Conservation (phyloP, 371 early-diverging fungal genomes). For the Rhizomucor miehei region DNA sequence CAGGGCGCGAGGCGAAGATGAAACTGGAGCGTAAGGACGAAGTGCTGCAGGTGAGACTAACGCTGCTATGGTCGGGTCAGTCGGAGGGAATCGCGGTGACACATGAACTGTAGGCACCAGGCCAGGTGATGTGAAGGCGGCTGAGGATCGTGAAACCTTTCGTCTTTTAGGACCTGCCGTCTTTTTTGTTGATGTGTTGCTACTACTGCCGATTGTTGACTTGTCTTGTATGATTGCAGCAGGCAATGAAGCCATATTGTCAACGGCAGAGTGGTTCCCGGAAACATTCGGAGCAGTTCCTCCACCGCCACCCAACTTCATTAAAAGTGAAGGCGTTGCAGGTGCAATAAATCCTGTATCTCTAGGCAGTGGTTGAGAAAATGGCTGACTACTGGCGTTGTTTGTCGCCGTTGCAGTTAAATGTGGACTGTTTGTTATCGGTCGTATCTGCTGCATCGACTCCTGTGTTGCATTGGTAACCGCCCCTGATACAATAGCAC, state of each 20-base stretch:
- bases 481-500: too few species aligned
- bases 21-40: slow-evolving; percentile 15
- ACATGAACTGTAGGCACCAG: slow-evolving; percentile 15
- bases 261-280: slow-evolving; percentile 14
- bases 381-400: slow-evolving; percentile 9
- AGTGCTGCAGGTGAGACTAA: slow-evolving; percentile 39
- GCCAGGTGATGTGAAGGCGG: slow-evolving; percentile 23
- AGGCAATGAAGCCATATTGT: slow-evolving; percentile 35
- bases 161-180: slow-evolving; percentile 18
- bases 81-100: slow-evolving; percentile 13
- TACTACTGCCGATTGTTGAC: background rate
- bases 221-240: slow-evolving; percentile 34
- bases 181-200: slow-evolving; percentile 3
- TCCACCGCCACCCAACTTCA: slow-evolving; percentile 54
- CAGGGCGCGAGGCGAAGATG: slow-evolving; percentile 38
- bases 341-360: slow-evolving; percentile 35
- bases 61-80: slow-evolving; percentile 22
- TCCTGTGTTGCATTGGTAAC: background rate
- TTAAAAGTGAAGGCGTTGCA: slow-evolving; percentile 64
- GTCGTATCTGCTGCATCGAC: slow-evolving; percentile 1
- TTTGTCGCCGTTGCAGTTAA: slow-evolving; percentile 1
- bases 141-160: slow-evolving; percentile 16
- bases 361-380: slow-evolving; percentile 1
- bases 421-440: background rate
- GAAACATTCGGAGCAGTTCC: slow-evolving; percentile 2